Base-by-base conservation (phyloP, 352 stramenopile genomes). In the Pythium coloratum region DNA sequence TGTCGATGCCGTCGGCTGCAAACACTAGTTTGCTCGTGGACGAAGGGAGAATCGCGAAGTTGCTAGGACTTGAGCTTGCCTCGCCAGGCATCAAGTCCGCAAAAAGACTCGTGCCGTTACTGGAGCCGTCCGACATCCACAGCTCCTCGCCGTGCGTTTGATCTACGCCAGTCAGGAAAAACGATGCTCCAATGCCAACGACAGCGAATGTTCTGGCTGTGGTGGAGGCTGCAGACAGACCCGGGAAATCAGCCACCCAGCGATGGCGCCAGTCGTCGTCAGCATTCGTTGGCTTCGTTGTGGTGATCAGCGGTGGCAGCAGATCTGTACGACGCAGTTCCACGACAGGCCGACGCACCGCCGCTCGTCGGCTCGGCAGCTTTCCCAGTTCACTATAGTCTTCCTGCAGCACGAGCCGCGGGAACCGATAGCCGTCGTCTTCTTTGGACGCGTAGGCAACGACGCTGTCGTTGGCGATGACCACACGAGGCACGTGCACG, bases 1-100 rank as follows among this genome's bases (percentile, higher is more conserved):
- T 20, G 57, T 95, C 88, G n/a, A 92, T 20, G 9, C 88, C 87
- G 2, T 75, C 63, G 9, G 85, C 83, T n/a, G 78, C 58, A 70
- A 96, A 96, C 59, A 91, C 88, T 0, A 95, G 26, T 28, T 65
- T 59, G 14, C 65, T 75, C 28, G 73, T 70, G 47, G 16, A 7
- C 20, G 28, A 44, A 5, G 63, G 55, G 0, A 92, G 75, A 8
- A 76, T 47, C 0, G 71, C 72, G 12, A 96, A 68, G 18, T 80
- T 76, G 44, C 60, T 56, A 1, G 88, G 86, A 1, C 54, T 36
- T 0, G 77, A 81, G 47, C 74, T 69, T 7, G 26, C 36, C 12
- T 67, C 24, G 24, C 89, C 89, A 6, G 89, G 89, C 34, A 73
- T 59, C 12, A 94, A 47, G 57, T 96, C 89, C 10, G 65, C 73